phyloP scores from a whole-genome alignment of 352 stramenopile genomes.

The Plasmopara viticola region DNA sequence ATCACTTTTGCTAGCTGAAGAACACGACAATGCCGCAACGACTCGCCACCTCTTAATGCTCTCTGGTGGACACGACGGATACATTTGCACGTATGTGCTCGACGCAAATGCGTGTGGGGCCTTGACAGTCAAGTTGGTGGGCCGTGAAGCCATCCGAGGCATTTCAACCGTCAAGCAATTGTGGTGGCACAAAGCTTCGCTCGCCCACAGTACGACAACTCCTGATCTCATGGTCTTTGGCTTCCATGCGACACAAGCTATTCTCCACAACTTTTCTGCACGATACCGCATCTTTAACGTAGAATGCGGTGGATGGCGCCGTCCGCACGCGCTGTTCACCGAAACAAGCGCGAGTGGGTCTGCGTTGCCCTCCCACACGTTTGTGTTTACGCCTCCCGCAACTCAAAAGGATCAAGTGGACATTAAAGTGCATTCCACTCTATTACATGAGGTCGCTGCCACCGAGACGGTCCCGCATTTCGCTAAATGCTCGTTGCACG shows the following conservation, averaged over 20 bases:
- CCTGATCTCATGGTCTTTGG: constrained; percentile 73
- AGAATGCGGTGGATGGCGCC: constrained; percentile 77
- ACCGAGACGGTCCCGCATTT: constrained; percentile 12
- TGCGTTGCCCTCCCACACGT: constrained; percentile 44
- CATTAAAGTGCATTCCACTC: constrained; percentile 65
- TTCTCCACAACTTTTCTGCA: constrained; percentile 67
- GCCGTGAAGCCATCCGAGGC: constrained; percentile 69
- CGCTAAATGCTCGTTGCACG: constrained; percentile 42
- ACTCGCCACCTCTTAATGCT: constrained; percentile 26
- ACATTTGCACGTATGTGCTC: constrained; percentile 58
- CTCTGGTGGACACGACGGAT: constrained; percentile 77
- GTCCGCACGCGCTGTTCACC: constrained; percentile 54
- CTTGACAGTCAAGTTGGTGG: constrained; percentile 29
- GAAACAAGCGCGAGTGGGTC: constrained; percentile 4
- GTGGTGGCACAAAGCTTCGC: constrained; percentile 24
- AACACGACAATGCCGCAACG: constrained; percentile 1
- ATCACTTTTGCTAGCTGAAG: constrained; percentile 36
- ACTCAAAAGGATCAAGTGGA: constrained; percentile 42
- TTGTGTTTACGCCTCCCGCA: constrained; percentile 62
- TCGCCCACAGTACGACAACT: constrained; percentile 1
- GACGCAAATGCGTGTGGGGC: constrained; percentile 22
- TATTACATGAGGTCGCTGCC: constrained; percentile 6
- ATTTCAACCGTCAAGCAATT: constrained; percentile 73
- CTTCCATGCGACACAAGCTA: constrained; percentile 66
- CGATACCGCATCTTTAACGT: constrained; percentile 74